Conservation (phyloP, 805 yeast species). For the Kuraishia piskuri region DNA sequence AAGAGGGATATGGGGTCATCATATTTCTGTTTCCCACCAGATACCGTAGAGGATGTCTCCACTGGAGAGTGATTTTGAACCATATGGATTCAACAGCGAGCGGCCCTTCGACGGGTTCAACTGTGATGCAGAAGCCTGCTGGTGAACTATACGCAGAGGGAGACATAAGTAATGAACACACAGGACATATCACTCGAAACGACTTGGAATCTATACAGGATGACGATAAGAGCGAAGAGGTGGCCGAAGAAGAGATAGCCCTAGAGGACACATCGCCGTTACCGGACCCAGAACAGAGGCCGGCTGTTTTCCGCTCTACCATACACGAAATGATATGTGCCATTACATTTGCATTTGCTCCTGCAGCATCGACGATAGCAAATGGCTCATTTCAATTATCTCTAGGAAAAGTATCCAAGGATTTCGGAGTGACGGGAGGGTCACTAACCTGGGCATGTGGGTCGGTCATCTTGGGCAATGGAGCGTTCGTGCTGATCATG, state of each 20-base stretch:
- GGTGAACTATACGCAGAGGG: too few relatives aligned
- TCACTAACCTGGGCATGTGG: slow-evolving; percentile 28
- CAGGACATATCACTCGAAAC: not conserved
- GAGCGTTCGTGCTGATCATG: slow-evolving; percentile 26
- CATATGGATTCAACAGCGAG: too few relatives aligned
- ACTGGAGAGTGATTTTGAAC: too few relatives aligned
- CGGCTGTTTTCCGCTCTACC: slow-evolving; percentile 19
- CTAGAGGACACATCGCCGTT: not conserved
- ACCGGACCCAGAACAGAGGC: slow-evolving; percentile 11
- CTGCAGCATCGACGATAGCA: slow-evolving; percentile 23
- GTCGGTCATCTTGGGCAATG: slow-evolving; percentile 26
- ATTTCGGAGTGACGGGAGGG: slow-evolving; percentile 26
- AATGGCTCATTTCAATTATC: slow-evolving; percentile 25
- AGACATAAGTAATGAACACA: not conserved
- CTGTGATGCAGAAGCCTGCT: too few relatives aligned
- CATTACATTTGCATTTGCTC: slow-evolving; percentile 21
- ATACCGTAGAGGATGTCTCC: too few relatives aligned
- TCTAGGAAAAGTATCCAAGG: slow-evolving; percentile 19
- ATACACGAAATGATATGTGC: slow-evolving; percentile 22
- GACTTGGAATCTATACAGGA: not conserved
- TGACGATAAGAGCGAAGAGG: not conserved
- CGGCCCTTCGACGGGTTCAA: too few relatives aligned
- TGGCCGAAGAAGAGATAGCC: not conserved
- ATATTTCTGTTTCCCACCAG: too few relatives aligned
- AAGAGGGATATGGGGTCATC: too few relatives aligned